Base-by-base conservation (phyloP, 768 basidiomycete genomes). In the Boletellus ananas region DNA sequence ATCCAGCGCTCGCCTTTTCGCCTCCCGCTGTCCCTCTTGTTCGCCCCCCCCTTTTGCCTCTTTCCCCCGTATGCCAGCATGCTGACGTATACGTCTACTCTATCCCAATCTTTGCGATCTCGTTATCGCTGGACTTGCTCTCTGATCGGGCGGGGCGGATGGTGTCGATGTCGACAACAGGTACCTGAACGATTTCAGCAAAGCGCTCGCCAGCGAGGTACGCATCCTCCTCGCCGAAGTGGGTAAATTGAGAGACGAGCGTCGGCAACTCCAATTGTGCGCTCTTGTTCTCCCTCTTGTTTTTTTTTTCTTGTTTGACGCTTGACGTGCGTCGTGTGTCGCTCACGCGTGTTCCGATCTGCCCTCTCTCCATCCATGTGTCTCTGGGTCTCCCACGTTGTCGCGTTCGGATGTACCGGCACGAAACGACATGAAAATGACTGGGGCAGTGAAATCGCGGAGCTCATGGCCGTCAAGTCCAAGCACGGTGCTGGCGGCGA, bases 401-500 rank as follows among this genome's bases (percentile, higher is more conserved):
- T 17, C 41, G 16, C 25, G 12, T 21, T 14, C 36, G 3, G 34
- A 29, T 29, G 6, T 9, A 11, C 29, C 29, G 29, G 11, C 11
- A 29, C 29, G 29, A 29, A 9, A 29, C 29, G 29, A 29, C 16
- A 42, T 31, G 11, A 31, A 44, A 36, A 34, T 13, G 12, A 38
- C 21, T n/a, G 0, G 44, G 21, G 21, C 60, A 91, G 90, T 55
- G 90, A 93, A 67, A 89, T 93, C 56, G 83, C 89, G 21, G 87
- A 88, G 64, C 74, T 92, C 51, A 86, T 92, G 86, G 78, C 80
- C 43, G 74, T 90, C 43, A 88, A 89, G 64, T 82, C 88, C 17
- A 91, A 92, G 66, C 85, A 89, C 63, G 84, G 87, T 17, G 77
- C 83, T 2, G 87, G 84, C 34, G 89, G 88, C 20, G 87, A 90